Percentiles rank a stretch among this genome's conserved stretches.
phyloP scores from a whole-genome alignment of 176 grass and related monocot species.

The Aegilops sharonensis region DNA sequence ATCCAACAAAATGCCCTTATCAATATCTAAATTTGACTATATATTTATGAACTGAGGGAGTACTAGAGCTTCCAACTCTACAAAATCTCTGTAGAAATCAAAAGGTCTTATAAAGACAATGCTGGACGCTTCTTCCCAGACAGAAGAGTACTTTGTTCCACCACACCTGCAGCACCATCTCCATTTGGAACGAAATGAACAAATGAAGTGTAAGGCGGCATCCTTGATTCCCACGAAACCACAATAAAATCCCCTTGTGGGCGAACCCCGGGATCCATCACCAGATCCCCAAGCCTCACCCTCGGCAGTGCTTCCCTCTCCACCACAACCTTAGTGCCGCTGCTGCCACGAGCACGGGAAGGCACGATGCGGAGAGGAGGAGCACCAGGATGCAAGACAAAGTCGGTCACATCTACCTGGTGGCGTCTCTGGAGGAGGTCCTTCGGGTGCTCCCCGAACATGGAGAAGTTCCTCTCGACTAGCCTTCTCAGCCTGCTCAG shows the following conservation, averaged over 20 bases:
- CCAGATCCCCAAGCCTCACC: background rate
- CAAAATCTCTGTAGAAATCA: background rate
- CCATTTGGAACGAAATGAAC: background rate
- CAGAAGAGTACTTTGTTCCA: background rate
- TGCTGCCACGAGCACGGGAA: background rate
- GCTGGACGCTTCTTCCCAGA: background rate
- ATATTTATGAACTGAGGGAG: background rate
- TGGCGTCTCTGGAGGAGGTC: background rate
- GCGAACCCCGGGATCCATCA: background rate
- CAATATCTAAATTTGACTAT: background rate
- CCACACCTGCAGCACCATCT: background rate
- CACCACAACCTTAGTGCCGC: background rate
- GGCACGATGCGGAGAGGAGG: background rate
- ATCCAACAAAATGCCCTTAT: background rate
- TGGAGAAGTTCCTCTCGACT: background rate
- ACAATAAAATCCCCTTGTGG: background rate
- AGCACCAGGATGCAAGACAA: background rate
- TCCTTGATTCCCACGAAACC: background rate
- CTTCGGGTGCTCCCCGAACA: background rate
- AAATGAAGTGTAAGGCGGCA: background rate
- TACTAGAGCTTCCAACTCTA: background rate
- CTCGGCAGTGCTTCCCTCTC: background rate
- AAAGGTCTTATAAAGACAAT: background rate
- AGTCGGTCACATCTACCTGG: background rate
- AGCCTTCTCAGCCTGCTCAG: background rate